Evolutionary conservation across 441 rosid species (phyloP).

Genomic region (Euphorbia schlechtendalii): DNA sequence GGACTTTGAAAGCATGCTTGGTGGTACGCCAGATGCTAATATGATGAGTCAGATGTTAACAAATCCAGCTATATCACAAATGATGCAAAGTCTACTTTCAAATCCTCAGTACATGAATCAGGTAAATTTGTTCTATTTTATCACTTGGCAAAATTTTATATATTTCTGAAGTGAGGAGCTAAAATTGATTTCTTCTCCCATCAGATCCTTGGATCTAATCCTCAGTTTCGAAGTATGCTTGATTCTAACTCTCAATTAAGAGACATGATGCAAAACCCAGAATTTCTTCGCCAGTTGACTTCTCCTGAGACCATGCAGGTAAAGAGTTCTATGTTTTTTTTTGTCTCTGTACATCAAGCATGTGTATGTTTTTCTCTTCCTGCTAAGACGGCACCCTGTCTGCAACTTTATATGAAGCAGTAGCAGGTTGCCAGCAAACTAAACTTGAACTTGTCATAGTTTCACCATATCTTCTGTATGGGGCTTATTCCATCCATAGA

Average conservation of each 20-base stretch:
- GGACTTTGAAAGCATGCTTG: constrained; percentile 39
- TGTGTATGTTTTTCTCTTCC: neutral
- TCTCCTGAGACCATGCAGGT: constrained; percentile 69
- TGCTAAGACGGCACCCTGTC: neutral
- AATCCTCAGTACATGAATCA: constrained; percentile 64
- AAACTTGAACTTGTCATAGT: neutral
- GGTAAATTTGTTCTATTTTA: constrained; percentile 28
- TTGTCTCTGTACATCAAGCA: neutral
- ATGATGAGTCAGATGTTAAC: constrained; percentile 46
- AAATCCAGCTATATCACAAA: constrained; percentile 59
- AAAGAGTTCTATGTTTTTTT: neutral
- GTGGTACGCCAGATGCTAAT: constrained; percentile 38
- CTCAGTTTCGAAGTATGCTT: constrained; percentile 45
- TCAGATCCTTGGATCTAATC: constrained; percentile 47
- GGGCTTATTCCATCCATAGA: too few species aligned
- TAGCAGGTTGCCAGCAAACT: too few species aligned
- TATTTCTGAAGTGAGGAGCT: constrained; percentile 7
- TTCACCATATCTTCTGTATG: neutral
- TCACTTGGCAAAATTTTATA: constrained; percentile 1
- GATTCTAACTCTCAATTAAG: constrained; percentile 60
- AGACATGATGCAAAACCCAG: constrained; percentile 68
- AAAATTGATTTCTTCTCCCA: constrained; percentile 16
- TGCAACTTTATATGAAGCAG: neutral
- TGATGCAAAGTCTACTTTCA: constrained; percentile 58
- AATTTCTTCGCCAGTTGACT: constrained; percentile 57